Percentiles rank a stretch among this genome's conserved stretches.
phyloP scores from a whole-genome alignment of 805 yeast species.

The Ogataea kodamae region DNA sequence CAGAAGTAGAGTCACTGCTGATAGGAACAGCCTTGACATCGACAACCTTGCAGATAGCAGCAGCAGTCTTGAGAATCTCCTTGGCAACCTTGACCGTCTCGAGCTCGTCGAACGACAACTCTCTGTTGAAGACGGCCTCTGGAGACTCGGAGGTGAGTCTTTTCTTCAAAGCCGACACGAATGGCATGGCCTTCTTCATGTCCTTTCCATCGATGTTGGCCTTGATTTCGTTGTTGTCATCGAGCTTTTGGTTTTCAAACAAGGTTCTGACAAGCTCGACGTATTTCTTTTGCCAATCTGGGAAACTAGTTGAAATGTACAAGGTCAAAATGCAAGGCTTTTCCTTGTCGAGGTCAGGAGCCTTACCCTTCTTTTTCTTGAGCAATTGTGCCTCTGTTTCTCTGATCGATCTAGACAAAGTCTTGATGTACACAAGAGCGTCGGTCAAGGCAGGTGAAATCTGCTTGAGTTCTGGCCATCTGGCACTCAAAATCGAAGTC shows the following conservation, averaged over 20 bases:
- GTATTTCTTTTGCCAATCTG: slow-evolving; percentile 62
- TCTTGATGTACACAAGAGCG: slow-evolving; percentile 76
- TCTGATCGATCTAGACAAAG: slow-evolving; percentile 77
- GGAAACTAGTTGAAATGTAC: slow-evolving; percentile 74
- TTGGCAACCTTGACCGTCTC: slow-evolving; percentile 57
- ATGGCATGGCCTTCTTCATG: slow-evolving; percentile 98
- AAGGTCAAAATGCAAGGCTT: slow-evolving; percentile 72
- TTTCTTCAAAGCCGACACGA: slow-evolving; percentile 80
- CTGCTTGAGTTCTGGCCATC: slow-evolving; percentile 78
- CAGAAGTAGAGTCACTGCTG: slow-evolving; percentile 59
- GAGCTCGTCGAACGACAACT: slow-evolving; percentile 76
- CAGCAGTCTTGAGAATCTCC: slow-evolving; percentile 56
- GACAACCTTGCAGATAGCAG: slow-evolving; percentile 54
- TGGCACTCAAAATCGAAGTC: slow-evolving; percentile 63
- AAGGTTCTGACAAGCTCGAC: slow-evolving; percentile 70
- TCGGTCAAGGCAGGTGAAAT: slow-evolving; percentile 59
- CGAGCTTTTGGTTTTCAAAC: slow-evolving; percentile 59
- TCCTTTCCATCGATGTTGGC: slow-evolving; percentile 72
- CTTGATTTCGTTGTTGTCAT: slow-evolving; percentile 62
- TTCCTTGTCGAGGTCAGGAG: slow-evolving; percentile 67
- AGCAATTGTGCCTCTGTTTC: slow-evolving; percentile 89
- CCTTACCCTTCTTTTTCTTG: slow-evolving; percentile 78
- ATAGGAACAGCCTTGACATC: slow-evolving; percentile 60
- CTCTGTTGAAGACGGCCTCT: slow-evolving; percentile 81
- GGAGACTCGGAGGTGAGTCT: slow-evolving; percentile 70